Evolutionary conservation across 495 filamentous ascomycete genomes (phyloP).

Genomic region (Neurospora sp.): DNA sequence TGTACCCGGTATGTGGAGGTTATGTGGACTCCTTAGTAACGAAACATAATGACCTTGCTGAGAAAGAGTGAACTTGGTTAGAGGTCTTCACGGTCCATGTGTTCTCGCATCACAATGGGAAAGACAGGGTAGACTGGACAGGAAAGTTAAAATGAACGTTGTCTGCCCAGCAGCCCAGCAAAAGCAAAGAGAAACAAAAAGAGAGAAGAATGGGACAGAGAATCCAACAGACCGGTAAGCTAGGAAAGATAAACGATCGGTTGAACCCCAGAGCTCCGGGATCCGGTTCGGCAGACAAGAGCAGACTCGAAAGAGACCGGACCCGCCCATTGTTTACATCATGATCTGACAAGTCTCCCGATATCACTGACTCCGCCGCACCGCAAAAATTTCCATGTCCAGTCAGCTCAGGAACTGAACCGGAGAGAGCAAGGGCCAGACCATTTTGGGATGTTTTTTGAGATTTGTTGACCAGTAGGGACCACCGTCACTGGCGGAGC

Average conservation of each 20-base stretch:
- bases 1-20: not conserved
- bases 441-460: not conserved
- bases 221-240: not conserved
- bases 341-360: not conserved
- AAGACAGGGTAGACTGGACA: not conserved
- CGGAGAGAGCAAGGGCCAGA: not conserved
- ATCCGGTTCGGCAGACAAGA: not conserved
- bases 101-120: not conserved
- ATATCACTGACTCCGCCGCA: not conserved
- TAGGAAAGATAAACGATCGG: not conserved
- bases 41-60: not conserved
- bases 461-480: not conserved
- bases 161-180: not conserved
- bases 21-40: not conserved
- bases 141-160: not conserved
- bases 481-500: not conserved
- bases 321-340: slow-evolving; percentile 1
- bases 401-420: not conserved
- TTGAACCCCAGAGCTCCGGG: not conserved
- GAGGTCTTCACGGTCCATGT: not conserved
- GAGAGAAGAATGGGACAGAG: not conserved
- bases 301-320: not conserved
- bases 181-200: not conserved
- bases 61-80: not conserved
- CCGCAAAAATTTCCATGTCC: not conserved